Evolutionary conservation across 140 eudicot genomes (phyloP), one percentile per base, ranked within the genome.

Genomic region (Anethum foeniculum): DNA sequence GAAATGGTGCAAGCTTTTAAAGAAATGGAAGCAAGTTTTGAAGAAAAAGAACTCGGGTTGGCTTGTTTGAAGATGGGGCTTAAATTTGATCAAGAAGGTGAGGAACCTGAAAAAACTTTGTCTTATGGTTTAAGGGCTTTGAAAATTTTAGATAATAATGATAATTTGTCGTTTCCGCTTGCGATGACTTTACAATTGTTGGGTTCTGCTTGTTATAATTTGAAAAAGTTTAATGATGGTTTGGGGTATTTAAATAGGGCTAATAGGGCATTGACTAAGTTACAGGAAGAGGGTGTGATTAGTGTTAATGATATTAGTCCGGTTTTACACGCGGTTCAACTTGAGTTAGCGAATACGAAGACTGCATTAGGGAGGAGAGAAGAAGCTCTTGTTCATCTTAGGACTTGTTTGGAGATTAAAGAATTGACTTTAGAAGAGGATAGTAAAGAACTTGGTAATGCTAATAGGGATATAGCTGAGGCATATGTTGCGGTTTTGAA

Each of bases 311-410:
- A 90, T 52, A 85, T 90, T 54, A 87, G 80, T 67, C 96, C 90
- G 51, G 83, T 91, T 77, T 78, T 86, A 43, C 92, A 93, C 78
- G 98, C 92, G 2, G 97, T 93, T 78, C 94, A 91, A 81, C 81
- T 87, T 52, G 92, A 88, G 83, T 85, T 96, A 77, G 93, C 88
- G 9, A 93, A 91, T 77, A 84, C 90, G 1, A 93, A 91, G 90
- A 91, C 86, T 15, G 97, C 97, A 0, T 69, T 95, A 88, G 98
- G 98, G 80, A 91, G 99, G 91, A 89, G 97, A 72, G 96, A 96
- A 76, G 98, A 96, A 82, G 97, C 96, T 13, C 83, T 93, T 75
- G 85, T 48, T 46, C 51, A 75, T 75, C 83, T 90, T 23, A 91
- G 84, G 83, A 91, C 80, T 80, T 89, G 97, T 58, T 83, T 93